Percentiles rank a stretch among this genome's conserved stretches.
Conservation (phyloP, 441 rosid genomes). For the Adansonia grandidieri region DNA sequence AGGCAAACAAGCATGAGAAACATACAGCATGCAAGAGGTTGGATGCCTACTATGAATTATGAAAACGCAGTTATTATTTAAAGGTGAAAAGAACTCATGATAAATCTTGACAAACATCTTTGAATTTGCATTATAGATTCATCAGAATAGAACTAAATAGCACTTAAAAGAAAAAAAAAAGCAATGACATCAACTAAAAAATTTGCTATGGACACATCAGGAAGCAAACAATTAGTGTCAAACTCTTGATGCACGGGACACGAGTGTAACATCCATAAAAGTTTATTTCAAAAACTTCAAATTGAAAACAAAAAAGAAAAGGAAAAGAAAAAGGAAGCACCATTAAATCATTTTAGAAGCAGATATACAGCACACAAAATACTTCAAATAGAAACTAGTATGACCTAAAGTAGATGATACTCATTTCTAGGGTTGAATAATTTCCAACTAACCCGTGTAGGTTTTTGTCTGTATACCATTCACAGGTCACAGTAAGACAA, state of each 20-base stretch:
- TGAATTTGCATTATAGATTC: neutral
- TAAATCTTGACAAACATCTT: neutral
- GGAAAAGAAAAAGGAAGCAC: neutral
- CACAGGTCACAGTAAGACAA: neutral
- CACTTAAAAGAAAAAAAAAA: neutral
- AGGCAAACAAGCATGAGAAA: conserved; percentile 23
- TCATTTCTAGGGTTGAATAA: neutral
- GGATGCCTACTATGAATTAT: neutral
- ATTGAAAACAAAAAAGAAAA: neutral
- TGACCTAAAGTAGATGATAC: neutral
- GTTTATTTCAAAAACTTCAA: neutral
- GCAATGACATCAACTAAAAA: neutral
- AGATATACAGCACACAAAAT: neutral
- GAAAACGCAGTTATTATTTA: neutral
- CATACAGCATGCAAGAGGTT: neutral
- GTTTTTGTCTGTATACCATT: neutral
- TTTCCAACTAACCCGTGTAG: neutral
- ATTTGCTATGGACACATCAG: neutral
- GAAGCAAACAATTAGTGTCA: conserved; percentile 5
- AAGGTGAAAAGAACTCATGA: neutral
- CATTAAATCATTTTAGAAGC: neutral
- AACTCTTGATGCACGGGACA: conserved; percentile 11
- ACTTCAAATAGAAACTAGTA: neutral
- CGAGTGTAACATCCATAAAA: neutral
- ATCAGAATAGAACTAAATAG: neutral